Base-by-base conservation (phyloP, 2,329 filamentous ascomycete genomes). In the Xenosphaeropsis pyriputrescens region DNA sequence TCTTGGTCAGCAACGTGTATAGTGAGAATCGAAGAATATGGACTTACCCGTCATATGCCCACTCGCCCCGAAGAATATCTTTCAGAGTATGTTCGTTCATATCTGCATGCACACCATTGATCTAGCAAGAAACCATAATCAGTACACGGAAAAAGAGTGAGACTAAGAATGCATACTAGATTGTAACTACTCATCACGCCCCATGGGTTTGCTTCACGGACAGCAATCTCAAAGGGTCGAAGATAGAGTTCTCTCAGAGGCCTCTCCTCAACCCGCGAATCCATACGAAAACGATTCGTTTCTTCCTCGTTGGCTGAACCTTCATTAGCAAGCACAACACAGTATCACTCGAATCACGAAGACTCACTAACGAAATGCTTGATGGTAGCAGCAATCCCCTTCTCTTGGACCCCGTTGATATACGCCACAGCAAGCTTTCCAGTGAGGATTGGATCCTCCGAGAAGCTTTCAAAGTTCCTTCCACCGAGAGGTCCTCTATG, bases 381-480 rank as follows among this genome's bases (percentile, higher is more conserved):
- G 47, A 88, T 75, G 0, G 83, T 85, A 9, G 84, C 81, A 6
- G 78, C 75, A 29, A 91, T 70, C 1, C 79, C 78, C 42, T 75
- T 77, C 17, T 78, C 75, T 51, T 91, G 84, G 39, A 83, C 62
- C 6, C 80, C 81, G 35, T 72, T 75, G 50, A 84, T 78, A 43
- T 83, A 83, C 42, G 79, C 70, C 1, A 79, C 72, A 11, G 80
- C 79, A 42, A 86, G 61, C 44, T 77, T 80, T 22, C 82, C 82
- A 0, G 82, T 84, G 5, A 93, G 65, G 8, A 79, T 69, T 0
- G 84, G 84, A 47, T 91, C 85, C 55, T 91, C 85, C 0, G 81
- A 85, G 55, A 86, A 91, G 0, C 83, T 86, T 57, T 93, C 85
- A 47, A 91, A 93, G 45, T 86, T 86, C 42, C 85, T 70, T 14